phyloP scores from a whole-genome alignment of 306 rosid genomes.

The Crotalaria pallida region DNA sequence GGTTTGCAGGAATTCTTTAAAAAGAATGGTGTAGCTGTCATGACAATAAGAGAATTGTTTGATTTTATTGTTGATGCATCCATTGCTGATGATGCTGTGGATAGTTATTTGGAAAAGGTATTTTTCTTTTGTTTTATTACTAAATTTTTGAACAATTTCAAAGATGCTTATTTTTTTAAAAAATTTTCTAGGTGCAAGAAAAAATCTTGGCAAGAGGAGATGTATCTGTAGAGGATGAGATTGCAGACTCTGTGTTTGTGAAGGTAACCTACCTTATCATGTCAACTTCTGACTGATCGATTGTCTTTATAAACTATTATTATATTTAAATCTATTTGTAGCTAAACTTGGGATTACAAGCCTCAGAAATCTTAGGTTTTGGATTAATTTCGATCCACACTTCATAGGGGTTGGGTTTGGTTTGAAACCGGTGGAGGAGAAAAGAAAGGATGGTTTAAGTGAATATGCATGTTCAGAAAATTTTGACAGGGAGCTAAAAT shows the following conservation, averaged over 20 bases:
- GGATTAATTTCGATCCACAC: background rate
- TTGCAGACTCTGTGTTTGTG: conserved; percentile 67
- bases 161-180: background rate
- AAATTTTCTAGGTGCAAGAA: conserved; percentile 48
- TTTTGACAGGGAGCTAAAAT: background rate
- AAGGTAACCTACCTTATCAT: conserved; percentile 45
- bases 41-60: conserved; percentile 76
- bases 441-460: background rate
- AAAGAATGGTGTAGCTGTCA: conserved; percentile 87
- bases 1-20: conserved; percentile 70
- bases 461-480: background rate
- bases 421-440: background rate
- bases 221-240: conserved; percentile 69
- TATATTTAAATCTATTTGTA: background rate
- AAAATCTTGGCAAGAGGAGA: conserved; percentile 58
- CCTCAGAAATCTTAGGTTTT: background rate
- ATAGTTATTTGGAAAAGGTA: conserved; percentile 79
- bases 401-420: background rate
- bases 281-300: too few relatives aligned
- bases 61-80: conserved; percentile 83
- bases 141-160: conserved; percentile 9
- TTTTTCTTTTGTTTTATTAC: background rate
- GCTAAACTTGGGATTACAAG: background rate
- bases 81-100: conserved; percentile 71
- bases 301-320: background rate